These are phyloP conservation scores for Neonectria magnoliae DNA, from an alignment of 2,329 filamentous ascomycete genomes.

Conservation along the genomic window DNA sequence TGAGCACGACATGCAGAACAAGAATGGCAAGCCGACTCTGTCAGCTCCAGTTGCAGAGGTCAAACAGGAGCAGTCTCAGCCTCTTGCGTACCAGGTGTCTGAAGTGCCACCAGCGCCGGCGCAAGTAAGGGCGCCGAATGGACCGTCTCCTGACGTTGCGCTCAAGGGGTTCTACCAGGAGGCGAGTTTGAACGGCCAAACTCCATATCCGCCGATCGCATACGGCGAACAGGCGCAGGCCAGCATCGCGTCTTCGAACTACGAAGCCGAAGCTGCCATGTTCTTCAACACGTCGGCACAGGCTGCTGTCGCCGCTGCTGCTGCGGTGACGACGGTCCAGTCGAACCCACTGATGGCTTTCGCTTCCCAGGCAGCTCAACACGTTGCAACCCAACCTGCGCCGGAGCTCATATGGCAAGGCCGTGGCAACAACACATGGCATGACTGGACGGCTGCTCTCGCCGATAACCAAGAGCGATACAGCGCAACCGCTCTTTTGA, in stretches of 20 bases:
- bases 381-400: slow-evolving; percentile 39
- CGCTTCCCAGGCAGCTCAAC: slow-evolving; percentile 51
- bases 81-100: slow-evolving; percentile 36
- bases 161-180: slow-evolving; percentile 47
- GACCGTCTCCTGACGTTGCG: slow-evolving; percentile 31
- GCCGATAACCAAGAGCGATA: slow-evolving; percentile 61
- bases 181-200: slow-evolving; percentile 38
- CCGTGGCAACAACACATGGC: slow-evolving; percentile 60
- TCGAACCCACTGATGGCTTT: slow-evolving; percentile 53
- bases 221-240: slow-evolving; percentile 44
- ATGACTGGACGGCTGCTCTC: slow-evolving; percentile 64
- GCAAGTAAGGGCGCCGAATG: slow-evolving; percentile 11
- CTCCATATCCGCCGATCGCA: slow-evolving; percentile 44
- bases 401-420: slow-evolving; percentile 48
- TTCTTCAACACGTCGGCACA: slow-evolving; percentile 43
- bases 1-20: slow-evolving; percentile 58
- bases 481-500: slow-evolving; percentile 60
- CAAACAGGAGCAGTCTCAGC: slow-evolving; percentile 52
- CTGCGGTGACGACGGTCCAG: slow-evolving; percentile 37
- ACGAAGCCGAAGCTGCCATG: slow-evolving; percentile 42
- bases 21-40: slow-evolving; percentile 36
- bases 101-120: slow-evolving; percentile 21
- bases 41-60: slow-evolving; percentile 40
- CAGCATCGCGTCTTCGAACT: slow-evolving; percentile 35
- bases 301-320: slow-evolving; percentile 29